Percentiles rank a stretch among this genome's conserved stretches.
These are phyloP conservation scores for Phytophthora aleatoria DNA, from an alignment of 352 stramenopile genomes.

Conservation along the genomic window DNA sequence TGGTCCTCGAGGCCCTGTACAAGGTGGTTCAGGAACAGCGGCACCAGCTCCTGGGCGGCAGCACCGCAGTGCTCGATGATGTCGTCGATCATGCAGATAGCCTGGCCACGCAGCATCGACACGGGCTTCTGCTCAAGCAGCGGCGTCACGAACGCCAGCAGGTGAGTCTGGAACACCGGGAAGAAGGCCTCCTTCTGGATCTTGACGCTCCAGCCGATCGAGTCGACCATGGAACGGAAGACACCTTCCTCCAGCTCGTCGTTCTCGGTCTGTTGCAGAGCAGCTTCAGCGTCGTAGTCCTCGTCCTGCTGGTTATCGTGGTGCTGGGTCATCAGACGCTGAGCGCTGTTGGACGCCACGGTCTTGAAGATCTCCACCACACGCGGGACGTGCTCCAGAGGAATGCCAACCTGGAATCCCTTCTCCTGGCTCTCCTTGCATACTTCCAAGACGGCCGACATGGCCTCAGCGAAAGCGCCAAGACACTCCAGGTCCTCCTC, in stretches of 20 bases:
- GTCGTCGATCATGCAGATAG: slow-evolving; percentile 90
- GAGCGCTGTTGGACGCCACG: slow-evolving; percentile 63
- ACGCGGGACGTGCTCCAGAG: slow-evolving; percentile 67
- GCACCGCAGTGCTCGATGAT: slow-evolving; percentile 85
- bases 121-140: slow-evolving; percentile 66
- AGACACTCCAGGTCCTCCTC: slow-evolving; percentile 85
- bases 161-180: slow-evolving; percentile 69
- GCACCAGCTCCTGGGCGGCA: slow-evolving; percentile 73
- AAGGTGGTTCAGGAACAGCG: slow-evolving; percentile 74
- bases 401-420: slow-evolving; percentile 69
- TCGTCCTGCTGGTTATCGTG: slow-evolving; percentile 78
- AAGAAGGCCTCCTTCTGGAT: slow-evolving; percentile 80
- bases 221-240: slow-evolving; percentile 84
- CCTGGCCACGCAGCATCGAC: slow-evolving; percentile 72
- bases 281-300: slow-evolving; percentile 81
- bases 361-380: slow-evolving; percentile 77
- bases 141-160: slow-evolving; percentile 70
- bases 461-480: slow-evolving; percentile 73
- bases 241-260: slow-evolving; percentile 78
- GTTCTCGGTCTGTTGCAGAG: slow-evolving; percentile 69
- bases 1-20: slow-evolving; percentile 74
- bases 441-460: slow-evolving; percentile 76
- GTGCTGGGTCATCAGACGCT: slow-evolving; percentile 62
- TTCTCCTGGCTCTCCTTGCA: slow-evolving; percentile 84
- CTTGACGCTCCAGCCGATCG: slow-evolving; percentile 88